Percentiles rank a stretch among this genome's conserved stretches.
Evolutionary conservation across 495 filamentous ascomycete genomes (phyloP).

Genomic region (Hypoxylon perforatum): DNA sequence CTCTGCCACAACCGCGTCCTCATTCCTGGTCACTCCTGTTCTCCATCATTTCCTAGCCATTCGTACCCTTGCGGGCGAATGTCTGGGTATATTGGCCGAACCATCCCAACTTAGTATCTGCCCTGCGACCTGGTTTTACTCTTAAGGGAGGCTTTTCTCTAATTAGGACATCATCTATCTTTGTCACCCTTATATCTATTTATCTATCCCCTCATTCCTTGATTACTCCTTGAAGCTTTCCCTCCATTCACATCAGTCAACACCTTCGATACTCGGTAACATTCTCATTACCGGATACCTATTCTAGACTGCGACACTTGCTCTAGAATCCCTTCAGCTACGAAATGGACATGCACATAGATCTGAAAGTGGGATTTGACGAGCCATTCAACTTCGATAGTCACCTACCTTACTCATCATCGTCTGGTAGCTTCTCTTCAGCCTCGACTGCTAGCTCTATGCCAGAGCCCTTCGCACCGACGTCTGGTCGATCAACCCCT

Average conservation of each 20-base stretch:
- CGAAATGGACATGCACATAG: conserved; percentile 35
- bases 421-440: conserved; percentile 48
- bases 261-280: conserved; percentile 11
- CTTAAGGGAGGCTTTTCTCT: conserved; percentile 39
- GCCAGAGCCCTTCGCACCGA: conserved; percentile 54
- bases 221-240: conserved; percentile 23
- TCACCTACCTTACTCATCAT: conserved; percentile 42
- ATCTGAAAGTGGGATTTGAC: conserved; percentile 41
- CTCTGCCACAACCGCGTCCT: conserved; percentile 36
- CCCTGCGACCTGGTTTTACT: conserved; percentile 22
- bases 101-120: conserved; percentile 41
- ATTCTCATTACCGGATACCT: conserved; percentile 20
- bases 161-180: conserved; percentile 28
- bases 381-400: conserved; percentile 43
- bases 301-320: conserved; percentile 20
- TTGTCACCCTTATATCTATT: conserved; percentile 43
- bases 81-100: conserved; percentile 45
- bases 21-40: conserved; percentile 45
- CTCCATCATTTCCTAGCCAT: conserved; percentile 36
- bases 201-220: conserved; percentile 45
- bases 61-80: conserved; percentile 46
- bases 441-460: conserved; percentile 46
- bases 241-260: conserved; percentile 29
- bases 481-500: conserved; percentile 49
- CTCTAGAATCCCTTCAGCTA: conserved; percentile 10